Base-by-base conservation (phyloP, 768 basidiomycete genomes). In the Hericium alpestre region DNA sequence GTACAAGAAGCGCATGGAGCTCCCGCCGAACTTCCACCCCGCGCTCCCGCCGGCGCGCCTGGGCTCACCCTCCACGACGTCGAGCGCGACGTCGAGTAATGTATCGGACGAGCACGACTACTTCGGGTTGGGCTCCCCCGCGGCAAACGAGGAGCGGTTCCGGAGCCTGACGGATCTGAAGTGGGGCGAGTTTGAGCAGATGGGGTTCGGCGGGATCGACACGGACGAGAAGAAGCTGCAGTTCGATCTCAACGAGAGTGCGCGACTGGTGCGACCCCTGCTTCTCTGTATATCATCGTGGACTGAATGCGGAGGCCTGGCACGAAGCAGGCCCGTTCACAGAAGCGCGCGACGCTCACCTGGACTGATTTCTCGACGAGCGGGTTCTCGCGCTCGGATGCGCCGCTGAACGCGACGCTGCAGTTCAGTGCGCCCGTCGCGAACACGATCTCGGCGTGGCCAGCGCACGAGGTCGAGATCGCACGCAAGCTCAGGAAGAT, bases 211-310 rank as follows among this genome's bases (percentile, higher is more conserved):
- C 7, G 74, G 73, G 15, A 65, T 76, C 32, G 78, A 72, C 25
- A 66, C 66, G 51, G 71, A 74, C 49, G 76, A 82, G 61, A 87
- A 83, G 70, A 89, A 89, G 70, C 76, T 98, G 37, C 82, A 92
- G 65, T 98, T 99, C 69, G 94, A 98, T 68, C 70, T 97, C 60
- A 94, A 85, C 0, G 96, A 98, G 72, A 79, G 84, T 56, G 93
- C 93, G 23, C 77, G 90, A 59, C 78, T 75, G 67, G 82, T 81
- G 55, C 63, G 84, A 27, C 25, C 25, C 25, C 65, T 12, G 47
- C 76, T 63, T 60, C 75, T 59, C 20, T 60, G 11, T 16, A 13
- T n/a, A 38, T 27, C 1, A 27, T 15, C 22, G 20, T 25, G 7
- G 52, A 8, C 18, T 37, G n/a, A n/a, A n/a, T n/a, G n/a, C n/a